Conservation (phyloP, 2,329 filamentous ascomycete genomes). For the Fusarium albidum region DNA sequence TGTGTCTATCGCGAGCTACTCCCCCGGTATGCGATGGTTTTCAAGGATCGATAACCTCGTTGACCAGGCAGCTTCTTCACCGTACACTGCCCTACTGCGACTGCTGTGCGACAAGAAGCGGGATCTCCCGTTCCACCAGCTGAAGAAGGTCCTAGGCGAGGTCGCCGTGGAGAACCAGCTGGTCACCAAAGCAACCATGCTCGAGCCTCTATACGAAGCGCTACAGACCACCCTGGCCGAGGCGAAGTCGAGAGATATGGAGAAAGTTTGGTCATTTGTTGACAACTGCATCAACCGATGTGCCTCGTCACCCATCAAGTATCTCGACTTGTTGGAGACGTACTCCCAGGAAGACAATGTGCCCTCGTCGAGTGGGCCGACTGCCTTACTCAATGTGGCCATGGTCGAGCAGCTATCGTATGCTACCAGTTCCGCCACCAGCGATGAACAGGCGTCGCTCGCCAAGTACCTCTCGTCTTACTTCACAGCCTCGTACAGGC, state of each 20-base stretch:
- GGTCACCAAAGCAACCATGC: conserved; percentile 59
- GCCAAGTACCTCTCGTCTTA: conserved; percentile 66
- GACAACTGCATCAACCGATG: conserved; percentile 85
- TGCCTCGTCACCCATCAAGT: conserved; percentile 80
- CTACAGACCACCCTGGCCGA: conserved; percentile 37
- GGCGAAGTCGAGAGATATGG: conserved; percentile 40
- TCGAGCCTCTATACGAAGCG: conserved; percentile 56
- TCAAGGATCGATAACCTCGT: conserved; percentile 71
- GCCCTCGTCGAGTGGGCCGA: conserved; percentile 27
- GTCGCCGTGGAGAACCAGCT: conserved; percentile 73
- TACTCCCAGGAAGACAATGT: conserved; percentile 42
- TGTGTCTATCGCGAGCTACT: conserved; percentile 80
- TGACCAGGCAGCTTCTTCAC: conserved; percentile 58
- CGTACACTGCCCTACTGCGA: conserved; percentile 75
- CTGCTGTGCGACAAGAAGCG: conserved; percentile 44
- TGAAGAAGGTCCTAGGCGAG: conserved; percentile 64
- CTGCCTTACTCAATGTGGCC: conserved; percentile 72
- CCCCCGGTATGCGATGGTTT: conserved; percentile 91
- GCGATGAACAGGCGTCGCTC: conserved; percentile 54
- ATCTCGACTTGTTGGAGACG: conserved; percentile 75
- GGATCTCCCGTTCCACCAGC: conserved; percentile 49
- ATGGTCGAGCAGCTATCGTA: conserved; percentile 84
- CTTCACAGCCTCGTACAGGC: conserved; percentile 61
- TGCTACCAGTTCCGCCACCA: conserved; percentile 59
- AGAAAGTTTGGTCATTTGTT: conserved; percentile 71